Evolutionary conservation across 345 rosid genomes (phyloP).

Genomic region (Cardamine chenopodiifolia): DNA sequence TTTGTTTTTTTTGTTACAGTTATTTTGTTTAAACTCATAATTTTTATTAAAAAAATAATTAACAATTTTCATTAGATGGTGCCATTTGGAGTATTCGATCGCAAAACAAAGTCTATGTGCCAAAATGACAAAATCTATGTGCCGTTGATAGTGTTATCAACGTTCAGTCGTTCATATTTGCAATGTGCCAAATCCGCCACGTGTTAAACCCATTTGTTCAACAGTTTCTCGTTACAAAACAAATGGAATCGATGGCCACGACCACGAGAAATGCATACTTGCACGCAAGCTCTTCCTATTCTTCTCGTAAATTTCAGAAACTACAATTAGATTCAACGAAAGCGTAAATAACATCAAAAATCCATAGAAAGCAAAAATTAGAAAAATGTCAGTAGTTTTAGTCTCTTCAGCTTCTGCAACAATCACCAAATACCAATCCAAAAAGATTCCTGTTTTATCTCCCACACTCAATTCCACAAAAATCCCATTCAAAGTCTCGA

Average conservation of each 20-base stretch:
- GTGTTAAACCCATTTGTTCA: constrained; percentile 30
- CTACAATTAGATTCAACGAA: constrained; percentile 3
- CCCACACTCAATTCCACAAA: constrained; percentile 21
- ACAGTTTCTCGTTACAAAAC: constrained; percentile 13
- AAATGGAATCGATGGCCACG: not conserved
- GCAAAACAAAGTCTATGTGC: not conserved
- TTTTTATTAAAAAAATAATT: too few relatives aligned
- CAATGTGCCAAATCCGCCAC: constrained; percentile 36
- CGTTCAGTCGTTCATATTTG: too few relatives aligned
- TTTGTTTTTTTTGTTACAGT: too few relatives aligned
- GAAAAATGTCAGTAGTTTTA: constrained; percentile 36
- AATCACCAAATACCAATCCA: constrained; percentile 32
- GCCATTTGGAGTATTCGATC: too few relatives aligned
- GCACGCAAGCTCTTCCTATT: constrained; percentile 35
- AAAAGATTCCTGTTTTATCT: constrained; percentile 36
- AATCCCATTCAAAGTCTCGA: not conserved
- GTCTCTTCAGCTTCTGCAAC: constrained; percentile 35
- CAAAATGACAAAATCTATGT: not conserved
- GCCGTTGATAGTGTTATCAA: not conserved
- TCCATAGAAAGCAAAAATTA: not conserved
- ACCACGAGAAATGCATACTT: constrained; percentile 13
- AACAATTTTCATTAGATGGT: too few relatives aligned
- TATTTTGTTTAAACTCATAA: too few relatives aligned
- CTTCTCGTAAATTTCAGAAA: constrained; percentile 14
- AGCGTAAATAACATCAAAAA: not conserved